Evolutionary conservation across 257 asterid genomes (phyloP).

Genomic region (Primulina huaijiensis): DNA sequence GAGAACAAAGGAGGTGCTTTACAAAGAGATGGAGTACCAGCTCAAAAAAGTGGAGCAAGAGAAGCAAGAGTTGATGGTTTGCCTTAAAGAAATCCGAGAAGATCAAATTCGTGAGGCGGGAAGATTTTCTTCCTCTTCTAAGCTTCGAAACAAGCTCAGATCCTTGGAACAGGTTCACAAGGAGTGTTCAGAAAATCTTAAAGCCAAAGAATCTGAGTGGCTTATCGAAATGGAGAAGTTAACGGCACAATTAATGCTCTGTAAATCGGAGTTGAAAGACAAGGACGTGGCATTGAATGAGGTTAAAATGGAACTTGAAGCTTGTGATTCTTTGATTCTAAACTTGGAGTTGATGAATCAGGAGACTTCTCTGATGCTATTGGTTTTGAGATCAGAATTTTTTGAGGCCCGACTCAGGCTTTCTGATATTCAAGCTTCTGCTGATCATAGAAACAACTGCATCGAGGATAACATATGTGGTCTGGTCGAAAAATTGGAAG

Average conservation of each 20-base stretch:
- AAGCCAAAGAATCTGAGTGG: constrained; percentile 74
- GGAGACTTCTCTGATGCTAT: constrained; percentile 50
- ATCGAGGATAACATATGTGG: constrained; percentile 29
- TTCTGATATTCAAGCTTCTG: constrained; percentile 32
- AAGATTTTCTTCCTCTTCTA: constrained; percentile 56
- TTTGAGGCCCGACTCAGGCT: constrained; percentile 48
- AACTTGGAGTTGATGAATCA: constrained; percentile 60
- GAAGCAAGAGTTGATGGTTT: constrained; percentile 52
- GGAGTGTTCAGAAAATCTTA: constrained; percentile 52
- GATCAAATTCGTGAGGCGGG: constrained; percentile 64
- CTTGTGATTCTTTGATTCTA: constrained; percentile 48
- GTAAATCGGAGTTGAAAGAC: constrained; percentile 43
- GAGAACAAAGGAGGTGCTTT: constrained; percentile 57
- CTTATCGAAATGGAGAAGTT: constrained; percentile 44
- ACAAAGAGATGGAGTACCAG: constrained; percentile 86
- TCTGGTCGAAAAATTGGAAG: constrained; percentile 50
- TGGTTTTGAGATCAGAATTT: constrained; percentile 63
- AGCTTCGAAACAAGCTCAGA: constrained; percentile 66
- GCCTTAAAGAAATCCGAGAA: constrained; percentile 74
- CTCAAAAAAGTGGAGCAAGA: constrained; percentile 68
- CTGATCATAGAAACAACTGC: constrained; percentile 33
- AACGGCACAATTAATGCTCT: constrained; percentile 41
- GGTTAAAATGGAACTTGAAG: constrained; percentile 57
- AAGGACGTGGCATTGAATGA: constrained; percentile 43
- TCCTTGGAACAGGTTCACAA: constrained; percentile 59